Conservation (phyloP, 1,284 basidiomycete genomes). For the Heterobasidion parviporum region DNA sequence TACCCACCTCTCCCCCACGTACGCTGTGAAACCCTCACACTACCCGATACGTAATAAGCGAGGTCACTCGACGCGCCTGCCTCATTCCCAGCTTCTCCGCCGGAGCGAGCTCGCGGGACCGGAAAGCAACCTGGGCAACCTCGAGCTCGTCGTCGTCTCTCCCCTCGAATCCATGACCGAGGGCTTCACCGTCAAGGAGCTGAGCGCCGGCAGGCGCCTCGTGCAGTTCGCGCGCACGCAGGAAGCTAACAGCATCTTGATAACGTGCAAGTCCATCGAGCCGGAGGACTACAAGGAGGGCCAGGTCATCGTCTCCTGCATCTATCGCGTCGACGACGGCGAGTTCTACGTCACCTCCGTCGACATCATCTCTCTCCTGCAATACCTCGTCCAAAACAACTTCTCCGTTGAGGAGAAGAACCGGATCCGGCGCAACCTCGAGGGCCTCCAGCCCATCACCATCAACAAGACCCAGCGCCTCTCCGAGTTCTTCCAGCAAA, state of each 20-base stretch:
- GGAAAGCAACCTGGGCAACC: constrained; percentile 11
- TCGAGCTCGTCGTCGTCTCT: constrained; percentile 48
- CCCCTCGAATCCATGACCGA: constrained; percentile 43
- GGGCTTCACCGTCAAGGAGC: constrained; percentile 52
- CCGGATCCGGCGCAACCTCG: constrained; percentile 87
- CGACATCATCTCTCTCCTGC: constrained; percentile 89
- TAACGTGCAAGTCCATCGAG: constrained; percentile 54
- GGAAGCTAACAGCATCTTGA: constrained; percentile 50
- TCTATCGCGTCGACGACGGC: constrained; percentile 68
- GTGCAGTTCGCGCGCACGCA: constrained; percentile 61
- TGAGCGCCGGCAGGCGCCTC: constrained; percentile 54
- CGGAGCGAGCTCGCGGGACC: background rate
- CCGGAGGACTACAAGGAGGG: constrained; percentile 48
- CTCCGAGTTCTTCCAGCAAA: constrained; percentile 61
- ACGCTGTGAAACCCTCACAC: background rate
- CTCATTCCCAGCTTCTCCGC: too few species aligned
- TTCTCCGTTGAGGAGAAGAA: constrained; percentile 97
- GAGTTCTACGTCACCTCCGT: constrained; percentile 89
- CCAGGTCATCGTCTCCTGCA: constrained; percentile 79
- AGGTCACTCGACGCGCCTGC: too few species aligned
- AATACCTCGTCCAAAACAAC: constrained; percentile 75
- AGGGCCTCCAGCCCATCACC: constrained; percentile 86
- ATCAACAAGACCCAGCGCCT: constrained; percentile 29
- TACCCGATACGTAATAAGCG: background rate
- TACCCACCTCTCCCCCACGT: background rate